These are phyloP conservation scores for Exidia glandulosa DNA, from an alignment of 768 basidiomycete species.

Conservation along the genomic window DNA sequence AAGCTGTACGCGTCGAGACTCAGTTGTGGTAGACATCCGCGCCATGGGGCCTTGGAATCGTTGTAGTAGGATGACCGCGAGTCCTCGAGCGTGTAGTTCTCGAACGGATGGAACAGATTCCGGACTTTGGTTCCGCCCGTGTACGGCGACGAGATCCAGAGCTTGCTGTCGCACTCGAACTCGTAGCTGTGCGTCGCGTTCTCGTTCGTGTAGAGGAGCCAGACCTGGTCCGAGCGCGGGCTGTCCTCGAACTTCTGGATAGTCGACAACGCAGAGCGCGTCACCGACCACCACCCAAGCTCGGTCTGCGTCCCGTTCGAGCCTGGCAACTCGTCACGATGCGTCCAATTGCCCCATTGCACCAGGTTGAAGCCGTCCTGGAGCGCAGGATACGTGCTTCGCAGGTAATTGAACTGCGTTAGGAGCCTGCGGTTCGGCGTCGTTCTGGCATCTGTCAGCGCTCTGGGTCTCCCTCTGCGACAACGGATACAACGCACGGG, in stretches of 20 bases:
- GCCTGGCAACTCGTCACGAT: constrained; percentile 66
- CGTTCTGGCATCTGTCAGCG: constrained; percentile 29
- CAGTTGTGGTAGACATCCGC: constrained; percentile 60
- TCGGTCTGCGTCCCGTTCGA: constrained; percentile 74
- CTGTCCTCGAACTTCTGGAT: constrained; percentile 52
- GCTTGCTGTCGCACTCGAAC: constrained; percentile 41
- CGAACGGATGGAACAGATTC: constrained; percentile 79
- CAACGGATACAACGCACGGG: constrained; percentile 24
- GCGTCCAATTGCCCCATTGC: constrained; percentile 78
- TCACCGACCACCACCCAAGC: constrained; percentile 79
- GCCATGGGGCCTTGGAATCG: constrained; percentile 48
- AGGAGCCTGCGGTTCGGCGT: constrained; percentile 64
- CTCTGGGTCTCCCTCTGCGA: not conserved
- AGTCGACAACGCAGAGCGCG: constrained; percentile 46
- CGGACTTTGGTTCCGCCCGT: constrained; percentile 44
- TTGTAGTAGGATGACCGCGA: constrained; percentile 55
- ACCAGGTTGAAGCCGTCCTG: constrained; percentile 85
- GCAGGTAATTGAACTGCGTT: constrained; percentile 60
- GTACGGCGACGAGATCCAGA: constrained; percentile 79
- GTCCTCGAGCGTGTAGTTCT: constrained; percentile 55
- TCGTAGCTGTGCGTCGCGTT: constrained; percentile 59
- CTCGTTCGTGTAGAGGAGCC: constrained; percentile 81
- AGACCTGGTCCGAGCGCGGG: constrained; percentile 53
- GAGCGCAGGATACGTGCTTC: constrained; percentile 54
- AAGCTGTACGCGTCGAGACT: constrained; percentile 67